Evolutionary conservation across 1,284 basidiomycete species (phyloP), one percentile per base, ranked within the genome.

Genomic region (Sporisorium exsertum): DNA sequence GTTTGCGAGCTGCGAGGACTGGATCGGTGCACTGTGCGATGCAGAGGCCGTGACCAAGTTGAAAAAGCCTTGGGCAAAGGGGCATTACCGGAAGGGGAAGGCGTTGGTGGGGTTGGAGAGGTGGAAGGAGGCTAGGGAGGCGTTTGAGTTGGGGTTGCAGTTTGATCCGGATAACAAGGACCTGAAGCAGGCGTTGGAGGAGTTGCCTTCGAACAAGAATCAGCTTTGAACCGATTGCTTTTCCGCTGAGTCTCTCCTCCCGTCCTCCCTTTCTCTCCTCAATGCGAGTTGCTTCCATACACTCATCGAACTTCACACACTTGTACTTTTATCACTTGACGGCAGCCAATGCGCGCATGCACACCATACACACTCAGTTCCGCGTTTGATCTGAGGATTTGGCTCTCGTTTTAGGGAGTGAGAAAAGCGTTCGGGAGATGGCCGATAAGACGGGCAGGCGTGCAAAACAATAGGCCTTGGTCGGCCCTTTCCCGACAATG

Each of bases 21-120:
- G 89, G 85, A 88, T 94, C 61, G 90, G 91, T 52, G 94, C 95
- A 2, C 87, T 97, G 8, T 92, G 92, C 24, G 96, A 99, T 83
- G 95, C 95, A 0, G 94, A 98, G 71, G 91, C 91, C 1, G 94
- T 97, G 77, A 92, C 96, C 49, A 87, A 90, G 74, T 87, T 97
- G 61, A 93, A 94, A 85, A 89, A 91, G 64, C 91, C 91, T 29
- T 99, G 96, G 96, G 91, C 92, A 79, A 98, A 98, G 86, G 96
- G 95, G 0, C 94, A 98, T 85, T 97, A 96, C 88, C 89, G 96
- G 74, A 96, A 92, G 79, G 94, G 92, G 3, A 93, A 92, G 85
- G 94, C 96, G 0, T 87, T 98, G 50, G 88, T 92, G 5, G 93
- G 90, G n/a, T 87, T 99, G 62, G 88, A 89, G 15, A 88, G 89